Evolutionary conservation across 306 rosid genomes (phyloP).

Genomic region (Castanopsis chinensis): DNA sequence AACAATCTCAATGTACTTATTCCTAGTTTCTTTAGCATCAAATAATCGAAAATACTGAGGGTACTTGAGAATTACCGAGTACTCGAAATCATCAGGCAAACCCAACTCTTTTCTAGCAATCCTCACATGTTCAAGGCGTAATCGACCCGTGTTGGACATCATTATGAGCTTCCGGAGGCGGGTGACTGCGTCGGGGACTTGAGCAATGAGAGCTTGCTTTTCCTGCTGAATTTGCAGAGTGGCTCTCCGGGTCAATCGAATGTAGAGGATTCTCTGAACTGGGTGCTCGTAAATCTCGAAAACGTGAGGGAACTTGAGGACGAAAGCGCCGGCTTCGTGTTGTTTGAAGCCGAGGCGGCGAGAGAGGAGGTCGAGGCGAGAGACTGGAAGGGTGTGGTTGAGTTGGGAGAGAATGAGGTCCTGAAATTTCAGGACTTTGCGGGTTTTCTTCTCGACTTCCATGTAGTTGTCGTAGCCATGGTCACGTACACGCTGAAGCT

Average conservation of each 20-base stretch:
- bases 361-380: slow-evolving; percentile 76
- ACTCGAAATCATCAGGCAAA: slow-evolving; percentile 78
- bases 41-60: slow-evolving; percentile 63
- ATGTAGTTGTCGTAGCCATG: slow-evolving; percentile 88
- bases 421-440: slow-evolving; percentile 73
- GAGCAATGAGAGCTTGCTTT: slow-evolving; percentile 46
- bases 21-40: slow-evolving; percentile 77
- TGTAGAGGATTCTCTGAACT: slow-evolving; percentile 72
- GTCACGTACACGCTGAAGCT: slow-evolving; percentile 65
- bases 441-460: slow-evolving; percentile 84
- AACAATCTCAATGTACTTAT: slow-evolving; percentile 67
- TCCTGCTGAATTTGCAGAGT: slow-evolving; percentile 73
- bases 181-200: slow-evolving; percentile 60
- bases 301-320: slow-evolving; percentile 82
- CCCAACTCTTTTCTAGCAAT: slow-evolving; percentile 71
- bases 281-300: slow-evolving; percentile 91
- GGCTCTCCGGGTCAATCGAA: slow-evolving; percentile 70
- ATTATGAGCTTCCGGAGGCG: slow-evolving; percentile 69
- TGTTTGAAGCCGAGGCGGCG: slow-evolving; percentile 74
- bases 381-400: slow-evolving; percentile 54
- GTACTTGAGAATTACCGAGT: slow-evolving; percentile 64
- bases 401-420: slow-evolving; percentile 55
- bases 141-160: slow-evolving; percentile 66
- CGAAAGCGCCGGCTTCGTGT: slow-evolving; percentile 57
- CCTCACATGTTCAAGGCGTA: slow-evolving; percentile 82